Evolutionary conservation across 2,329 filamentous ascomycete species (phyloP).

Genomic region (Xylariaceae sp.): DNA sequence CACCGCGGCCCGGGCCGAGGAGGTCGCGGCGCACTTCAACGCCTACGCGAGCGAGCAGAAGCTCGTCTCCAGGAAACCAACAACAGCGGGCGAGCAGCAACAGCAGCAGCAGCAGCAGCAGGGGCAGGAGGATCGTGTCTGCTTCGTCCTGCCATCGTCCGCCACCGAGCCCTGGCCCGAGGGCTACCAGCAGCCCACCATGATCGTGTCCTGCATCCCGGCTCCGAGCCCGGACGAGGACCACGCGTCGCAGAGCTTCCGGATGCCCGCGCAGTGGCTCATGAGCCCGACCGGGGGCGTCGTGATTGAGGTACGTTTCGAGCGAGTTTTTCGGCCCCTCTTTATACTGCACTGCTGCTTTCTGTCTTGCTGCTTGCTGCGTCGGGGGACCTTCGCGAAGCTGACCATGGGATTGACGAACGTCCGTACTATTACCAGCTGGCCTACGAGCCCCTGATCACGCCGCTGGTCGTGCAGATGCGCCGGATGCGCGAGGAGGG

Average conservation of each 20-base stretch:
- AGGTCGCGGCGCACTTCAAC: conserved; percentile 62
- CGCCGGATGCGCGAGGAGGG: conserved; percentile 39
- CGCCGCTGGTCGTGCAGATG: conserved; percentile 61
- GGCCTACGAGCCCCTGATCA: conserved; percentile 64
- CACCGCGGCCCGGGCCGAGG: conserved; percentile 51
- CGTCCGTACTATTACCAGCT: too few relatives aligned
- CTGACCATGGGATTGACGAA: conserved; percentile 3
- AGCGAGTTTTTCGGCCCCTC: neutral
- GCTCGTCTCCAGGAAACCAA: conserved; percentile 19
- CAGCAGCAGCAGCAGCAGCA: too few relatives aligned
- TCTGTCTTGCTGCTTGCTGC: too few relatives aligned
- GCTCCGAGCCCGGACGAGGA: conserved; percentile 55
- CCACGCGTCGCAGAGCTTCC: conserved; percentile 58
- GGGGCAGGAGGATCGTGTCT: conserved; percentile 31
- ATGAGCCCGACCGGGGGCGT: conserved; percentile 65
- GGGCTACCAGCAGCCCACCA: conserved; percentile 55
- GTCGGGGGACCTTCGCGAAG: neutral
- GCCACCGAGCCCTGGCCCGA: conserved; percentile 56
- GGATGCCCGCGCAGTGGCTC: conserved; percentile 62
- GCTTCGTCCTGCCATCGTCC: conserved; percentile 50
- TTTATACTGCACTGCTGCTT: too few relatives aligned
- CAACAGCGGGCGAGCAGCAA: too few relatives aligned
- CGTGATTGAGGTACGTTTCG: conserved; percentile 49
- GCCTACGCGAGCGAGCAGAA: conserved; percentile 32
- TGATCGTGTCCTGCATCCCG: conserved; percentile 66